These are phyloP conservation scores for Peronosclerospora sorghi DNA, from an alignment of 352 stramenopile genomes.

Conservation along the genomic window DNA sequence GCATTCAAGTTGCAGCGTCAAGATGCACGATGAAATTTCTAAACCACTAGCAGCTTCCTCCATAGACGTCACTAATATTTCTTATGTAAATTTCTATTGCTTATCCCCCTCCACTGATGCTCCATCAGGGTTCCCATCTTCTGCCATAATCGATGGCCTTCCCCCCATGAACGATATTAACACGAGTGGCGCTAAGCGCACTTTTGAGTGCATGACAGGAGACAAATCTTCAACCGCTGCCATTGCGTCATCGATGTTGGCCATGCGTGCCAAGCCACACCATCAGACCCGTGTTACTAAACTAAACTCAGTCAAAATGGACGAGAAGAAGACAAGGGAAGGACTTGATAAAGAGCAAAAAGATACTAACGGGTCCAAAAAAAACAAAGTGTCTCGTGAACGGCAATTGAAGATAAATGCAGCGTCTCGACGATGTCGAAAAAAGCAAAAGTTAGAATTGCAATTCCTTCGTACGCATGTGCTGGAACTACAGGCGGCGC, in stretches of 20 bases:
- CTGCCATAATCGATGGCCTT: conserved; percentile 11
- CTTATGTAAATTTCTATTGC: conserved; percentile 41
- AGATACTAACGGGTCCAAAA: conserved; percentile 26
- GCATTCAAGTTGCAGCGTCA: too few relatives aligned
- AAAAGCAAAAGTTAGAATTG: conserved; percentile 83
- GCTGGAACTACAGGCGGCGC: conserved; percentile 57
- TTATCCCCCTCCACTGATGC: conserved; percentile 9
- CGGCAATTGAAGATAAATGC: conserved; percentile 84
- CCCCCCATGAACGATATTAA: conserved; percentile 1
- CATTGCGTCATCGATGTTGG: conserved; percentile 58
- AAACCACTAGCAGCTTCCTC: too few relatives aligned
- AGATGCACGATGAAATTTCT: too few relatives aligned
- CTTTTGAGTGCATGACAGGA: conserved; percentile 23
- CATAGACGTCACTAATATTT: not conserved
- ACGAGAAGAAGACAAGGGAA: conserved; percentile 1
- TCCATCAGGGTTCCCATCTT: conserved; percentile 5
- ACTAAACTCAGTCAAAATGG: conserved; percentile 16
- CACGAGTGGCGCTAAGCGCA: conserved; percentile 27
- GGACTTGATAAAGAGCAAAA: conserved; percentile 20
- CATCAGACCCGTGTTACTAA: conserved; percentile 13
- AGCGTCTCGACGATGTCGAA: conserved; percentile 64
- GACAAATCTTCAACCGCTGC: conserved; percentile 31
- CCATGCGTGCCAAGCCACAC: conserved; percentile 31
- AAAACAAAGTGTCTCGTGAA: conserved; percentile 78
- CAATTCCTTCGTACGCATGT: conserved; percentile 77